phyloP scores from a whole-genome alignment of 257 asterid genomes.

The Schizonepeta tenuifolia region DNA sequence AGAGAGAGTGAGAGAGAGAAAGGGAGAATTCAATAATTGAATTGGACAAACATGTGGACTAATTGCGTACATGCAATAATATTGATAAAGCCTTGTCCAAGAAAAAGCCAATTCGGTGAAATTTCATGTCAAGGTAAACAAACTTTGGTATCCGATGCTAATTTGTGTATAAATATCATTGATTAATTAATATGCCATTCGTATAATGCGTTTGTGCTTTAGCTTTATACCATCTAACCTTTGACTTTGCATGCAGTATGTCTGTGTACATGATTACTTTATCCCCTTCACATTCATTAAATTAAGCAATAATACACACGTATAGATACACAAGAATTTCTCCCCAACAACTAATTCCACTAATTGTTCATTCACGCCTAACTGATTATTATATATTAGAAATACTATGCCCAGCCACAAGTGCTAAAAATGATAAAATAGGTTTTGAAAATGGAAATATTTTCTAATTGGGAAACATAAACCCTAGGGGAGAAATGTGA shows the following conservation, averaged over 20 bases:
- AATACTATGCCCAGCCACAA: too few relatives aligned
- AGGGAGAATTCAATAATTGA: not conserved
- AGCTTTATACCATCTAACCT: not conserved
- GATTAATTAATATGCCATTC: not conserved
- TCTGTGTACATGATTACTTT: not conserved
- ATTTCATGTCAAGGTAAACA: not conserved
- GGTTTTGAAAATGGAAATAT: too few relatives aligned
- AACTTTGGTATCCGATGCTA: not conserved
- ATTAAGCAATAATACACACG: not conserved
- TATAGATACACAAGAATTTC: too few relatives aligned
- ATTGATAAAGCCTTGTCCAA: constrained; percentile 6
- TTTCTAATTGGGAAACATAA: too few relatives aligned
- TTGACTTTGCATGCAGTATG: not conserved
- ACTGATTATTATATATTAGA: too few relatives aligned
- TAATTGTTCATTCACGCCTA: too few relatives aligned
- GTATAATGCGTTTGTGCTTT: not conserved
- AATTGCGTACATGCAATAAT: constrained; percentile 8
- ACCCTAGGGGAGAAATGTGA: too few relatives aligned
- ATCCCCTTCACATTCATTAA: too few relatives aligned
- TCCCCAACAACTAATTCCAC: too few relatives aligned
- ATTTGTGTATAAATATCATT: too few relatives aligned
- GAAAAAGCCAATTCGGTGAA: not conserved
- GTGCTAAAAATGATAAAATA: too few relatives aligned
- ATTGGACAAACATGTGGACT: constrained; percentile 17
- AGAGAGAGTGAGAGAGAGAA: not conserved